Conservation (phyloP, 2,329 filamentous ascomycete species). For the Venturia carpophila region DNA sequence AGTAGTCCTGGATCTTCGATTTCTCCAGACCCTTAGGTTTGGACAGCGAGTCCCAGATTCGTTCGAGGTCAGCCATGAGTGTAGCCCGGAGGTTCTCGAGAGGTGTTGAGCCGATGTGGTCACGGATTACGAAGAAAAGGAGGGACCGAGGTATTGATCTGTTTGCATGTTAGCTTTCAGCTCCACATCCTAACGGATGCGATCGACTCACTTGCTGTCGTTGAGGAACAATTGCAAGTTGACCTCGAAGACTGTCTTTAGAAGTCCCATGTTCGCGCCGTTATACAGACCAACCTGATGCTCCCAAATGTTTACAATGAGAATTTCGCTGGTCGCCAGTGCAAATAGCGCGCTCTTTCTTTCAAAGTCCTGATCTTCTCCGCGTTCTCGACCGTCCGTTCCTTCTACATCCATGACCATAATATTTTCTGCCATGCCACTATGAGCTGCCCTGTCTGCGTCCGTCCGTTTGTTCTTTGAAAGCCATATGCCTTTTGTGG, state of each 20-base stretch:
- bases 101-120: constrained; percentile 88
- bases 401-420: constrained; percentile 99
- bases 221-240: constrained; percentile 96
- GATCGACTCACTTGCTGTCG: constrained; percentile 67
- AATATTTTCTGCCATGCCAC: constrained; percentile 87
- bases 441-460: constrained; percentile 40
- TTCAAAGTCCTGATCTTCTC: constrained; percentile 98
- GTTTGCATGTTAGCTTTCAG: constrained; percentile 23
- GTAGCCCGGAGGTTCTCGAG: constrained; percentile 85
- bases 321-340: constrained; percentile 90
- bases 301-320: constrained; percentile 99
- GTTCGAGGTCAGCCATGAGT: constrained; percentile 77
- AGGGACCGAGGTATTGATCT: constrained; percentile 67
- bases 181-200: background rate
- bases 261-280: constrained; percentile 94
- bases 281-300: constrained; percentile 97
- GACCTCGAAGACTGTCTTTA: constrained; percentile 99
- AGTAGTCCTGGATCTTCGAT: constrained; percentile 91
- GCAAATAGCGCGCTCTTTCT: constrained; percentile 96
- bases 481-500: constrained; percentile 99
- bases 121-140: constrained; percentile 96
- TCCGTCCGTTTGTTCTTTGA: constrained; percentile 77
- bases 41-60: constrained; percentile 87
- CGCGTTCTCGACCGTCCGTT: constrained; percentile 89
- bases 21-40: constrained; percentile 85